Base-by-base conservation (phyloP, 768 basidiomycete genomes). In the Amanita pseudoporphyria region DNA sequence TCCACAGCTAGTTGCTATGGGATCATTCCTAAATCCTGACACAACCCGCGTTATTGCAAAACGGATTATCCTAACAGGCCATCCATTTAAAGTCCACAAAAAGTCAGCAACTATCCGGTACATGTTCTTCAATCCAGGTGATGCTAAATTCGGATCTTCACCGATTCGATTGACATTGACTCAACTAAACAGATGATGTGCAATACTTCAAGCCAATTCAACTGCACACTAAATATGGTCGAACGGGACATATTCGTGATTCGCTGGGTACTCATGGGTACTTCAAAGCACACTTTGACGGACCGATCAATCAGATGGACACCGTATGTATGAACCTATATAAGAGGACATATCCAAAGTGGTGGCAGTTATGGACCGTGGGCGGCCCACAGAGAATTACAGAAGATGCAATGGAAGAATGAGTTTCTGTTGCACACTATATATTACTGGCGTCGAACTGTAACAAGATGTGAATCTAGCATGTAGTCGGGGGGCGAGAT, bases 181-280 rank as follows among this genome's bases (percentile, higher is more conserved):
- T 40, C 6, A n/a, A 33, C 36, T 42, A 14, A 41, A 9, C 60
- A 80, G 90, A 91, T 40, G 95, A 98, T 62, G 78, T 97, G 43
- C 72, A 78, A 36, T 98, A 94, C 66, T 97, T 87, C 74, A 87
- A 90, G 63, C 92, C 93, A 1, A 82, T 98, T 52, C 90, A 95
- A 61, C 71, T 97, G 50, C 77, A 91, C 63, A 98, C 93, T 3
- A 99, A 97, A 67, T 77, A 84, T 53, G 94, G 95, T 9, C 77
- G 90, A 18, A 75, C 74, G 21, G 96, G 95, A 2, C 93, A 99
- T 65, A 88, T 94, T 57, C 75, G 74, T 42, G 94, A 93, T 66
- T 85, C 90, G 7, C 81, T 99, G 14, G 95, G 95, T 41, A 98
- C 93, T 26, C 95, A 99, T 60, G 96, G 95, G 26, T 92, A 97